Evolutionary conservation across 306 rosid species (phyloP).

Genomic region (Trifolium pratense): DNA sequence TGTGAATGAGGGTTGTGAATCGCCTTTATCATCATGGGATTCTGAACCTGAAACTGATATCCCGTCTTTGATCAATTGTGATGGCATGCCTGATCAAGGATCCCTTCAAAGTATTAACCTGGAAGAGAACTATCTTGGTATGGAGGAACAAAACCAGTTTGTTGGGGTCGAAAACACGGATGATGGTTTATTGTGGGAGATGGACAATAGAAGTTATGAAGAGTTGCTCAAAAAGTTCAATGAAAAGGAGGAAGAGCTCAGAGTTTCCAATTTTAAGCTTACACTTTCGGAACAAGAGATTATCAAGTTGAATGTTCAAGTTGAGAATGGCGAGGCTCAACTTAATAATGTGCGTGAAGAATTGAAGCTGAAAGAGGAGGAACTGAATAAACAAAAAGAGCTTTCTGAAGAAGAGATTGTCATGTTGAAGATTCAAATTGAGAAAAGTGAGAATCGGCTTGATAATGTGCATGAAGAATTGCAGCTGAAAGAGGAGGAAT

Average conservation of each 20-base stretch:
- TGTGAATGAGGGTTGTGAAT: conserved; percentile 52
- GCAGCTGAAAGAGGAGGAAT: too few relatives aligned
- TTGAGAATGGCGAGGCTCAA: too few relatives aligned
- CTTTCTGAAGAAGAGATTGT: too few relatives aligned
- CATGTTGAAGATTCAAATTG: too few relatives aligned
- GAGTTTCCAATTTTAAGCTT: conserved; percentile 48
- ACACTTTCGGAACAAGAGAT: neutral
- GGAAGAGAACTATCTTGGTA: neutral
- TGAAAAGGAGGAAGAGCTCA: conserved; percentile 50
- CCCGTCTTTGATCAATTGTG: too few relatives aligned
- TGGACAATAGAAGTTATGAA: neutral
- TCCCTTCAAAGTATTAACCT: neutral
- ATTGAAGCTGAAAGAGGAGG: too few relatives aligned
- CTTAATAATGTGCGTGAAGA: too few relatives aligned
- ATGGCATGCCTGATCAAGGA: too few relatives aligned
- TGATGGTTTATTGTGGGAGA: neutral
- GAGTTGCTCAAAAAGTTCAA: conserved; percentile 42
- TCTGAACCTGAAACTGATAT: conserved; percentile 58
- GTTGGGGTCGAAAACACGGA: neutral
- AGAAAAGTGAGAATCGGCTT: too few relatives aligned
- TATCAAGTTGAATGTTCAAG: too few relatives aligned
- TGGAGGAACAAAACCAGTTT: neutral
- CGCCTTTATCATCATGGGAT: conserved; percentile 57
- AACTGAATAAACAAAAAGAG: too few relatives aligned
- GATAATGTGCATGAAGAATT: too few relatives aligned